Conservation (phyloP, 2,329 filamentous ascomycete species). For the Cordyceps cateniannulata region DNA sequence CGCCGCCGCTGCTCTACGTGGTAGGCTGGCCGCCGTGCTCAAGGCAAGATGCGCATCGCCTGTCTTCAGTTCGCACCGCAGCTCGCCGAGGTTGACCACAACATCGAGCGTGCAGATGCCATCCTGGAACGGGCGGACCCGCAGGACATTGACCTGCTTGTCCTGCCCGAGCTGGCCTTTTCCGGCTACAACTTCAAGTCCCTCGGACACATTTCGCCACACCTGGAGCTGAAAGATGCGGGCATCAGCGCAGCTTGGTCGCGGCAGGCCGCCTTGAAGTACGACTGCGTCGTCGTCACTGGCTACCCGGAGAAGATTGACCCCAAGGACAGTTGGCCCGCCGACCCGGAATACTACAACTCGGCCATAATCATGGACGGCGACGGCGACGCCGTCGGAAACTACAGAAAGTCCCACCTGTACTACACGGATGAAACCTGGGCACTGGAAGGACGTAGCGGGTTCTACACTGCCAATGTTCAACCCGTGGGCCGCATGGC, state of each 20-base stretch:
- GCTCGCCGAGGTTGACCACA: slow-evolving; percentile 63
- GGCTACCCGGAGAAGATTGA: slow-evolving; percentile 71
- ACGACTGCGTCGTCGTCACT: slow-evolving; percentile 60
- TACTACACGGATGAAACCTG: slow-evolving; percentile 54
- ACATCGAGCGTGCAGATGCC: slow-evolving; percentile 60
- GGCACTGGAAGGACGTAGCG: slow-evolving; percentile 44
- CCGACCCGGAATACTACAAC: slow-evolving; percentile 49
- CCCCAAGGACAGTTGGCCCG: slow-evolving; percentile 41
- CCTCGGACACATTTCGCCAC: slow-evolving; percentile 59
- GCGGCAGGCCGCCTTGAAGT: slow-evolving; percentile 54
- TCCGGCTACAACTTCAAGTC: slow-evolving; percentile 74
- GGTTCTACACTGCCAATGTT: slow-evolving; percentile 38
- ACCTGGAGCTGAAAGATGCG: slow-evolving; percentile 57
- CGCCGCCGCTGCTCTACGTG: background rate
- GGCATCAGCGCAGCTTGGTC: slow-evolving; percentile 71
- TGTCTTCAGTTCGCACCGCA: slow-evolving; percentile 68
- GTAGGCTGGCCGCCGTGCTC: background rate
- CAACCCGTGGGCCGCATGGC: slow-evolving; percentile 38
- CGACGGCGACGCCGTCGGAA: slow-evolving; percentile 53
- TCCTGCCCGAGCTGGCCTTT: slow-evolving; percentile 73
- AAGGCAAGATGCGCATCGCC: slow-evolving; percentile 59
- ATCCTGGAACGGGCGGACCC: slow-evolving; percentile 49
- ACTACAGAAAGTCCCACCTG: slow-evolving; percentile 54
- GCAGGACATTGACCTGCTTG: slow-evolving; percentile 59
- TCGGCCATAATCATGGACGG: slow-evolving; percentile 46